Percentiles rank a stretch among this genome's conserved stretches.
These are phyloP conservation scores for Cajanus cajan DNA, from an alignment of 306 rosid species.

Conservation along the genomic window DNA sequence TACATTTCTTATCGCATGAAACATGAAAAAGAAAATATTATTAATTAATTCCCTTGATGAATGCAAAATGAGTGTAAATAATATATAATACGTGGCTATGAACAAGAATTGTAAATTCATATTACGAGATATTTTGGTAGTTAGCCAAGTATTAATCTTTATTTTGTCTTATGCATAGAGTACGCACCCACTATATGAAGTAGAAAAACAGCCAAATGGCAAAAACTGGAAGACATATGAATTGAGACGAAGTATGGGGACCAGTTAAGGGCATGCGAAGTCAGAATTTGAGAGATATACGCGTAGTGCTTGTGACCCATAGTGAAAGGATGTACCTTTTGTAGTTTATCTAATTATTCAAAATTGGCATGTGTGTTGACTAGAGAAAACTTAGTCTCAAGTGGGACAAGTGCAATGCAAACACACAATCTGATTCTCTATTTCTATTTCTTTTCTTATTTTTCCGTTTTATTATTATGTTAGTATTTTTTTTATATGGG, in stretches of 20 bases:
- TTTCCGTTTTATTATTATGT: not conserved
- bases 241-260: conserved; percentile 29
- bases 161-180: not conserved
- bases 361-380: conserved; percentile 41
- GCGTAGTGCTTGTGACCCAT: conserved; percentile 1
- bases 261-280: conserved; percentile 28
- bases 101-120: not conserved
- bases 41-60: no score
- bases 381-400: conserved; percentile 10
- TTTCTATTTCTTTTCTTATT: not conserved
- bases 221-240: not conserved
- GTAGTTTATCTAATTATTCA: conserved; percentile 32
- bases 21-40: not conserved
- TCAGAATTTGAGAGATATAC: conserved; percentile 7
- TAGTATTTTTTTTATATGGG: no score
- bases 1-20: not conserved
- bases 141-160: not conserved
- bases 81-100: no score
- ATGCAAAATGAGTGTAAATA: no score
- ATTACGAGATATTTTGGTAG: not conserved
- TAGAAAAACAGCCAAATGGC: conserved; percentile 33
- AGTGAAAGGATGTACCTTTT: conserved; percentile 30
- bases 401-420: conserved; percentile 11
- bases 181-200: conserved; percentile 39
- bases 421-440: not conserved